Evolutionary conservation across 176 grass and related monocot genomes (phyloP).

Genomic region (Zoysia pacifica): DNA sequence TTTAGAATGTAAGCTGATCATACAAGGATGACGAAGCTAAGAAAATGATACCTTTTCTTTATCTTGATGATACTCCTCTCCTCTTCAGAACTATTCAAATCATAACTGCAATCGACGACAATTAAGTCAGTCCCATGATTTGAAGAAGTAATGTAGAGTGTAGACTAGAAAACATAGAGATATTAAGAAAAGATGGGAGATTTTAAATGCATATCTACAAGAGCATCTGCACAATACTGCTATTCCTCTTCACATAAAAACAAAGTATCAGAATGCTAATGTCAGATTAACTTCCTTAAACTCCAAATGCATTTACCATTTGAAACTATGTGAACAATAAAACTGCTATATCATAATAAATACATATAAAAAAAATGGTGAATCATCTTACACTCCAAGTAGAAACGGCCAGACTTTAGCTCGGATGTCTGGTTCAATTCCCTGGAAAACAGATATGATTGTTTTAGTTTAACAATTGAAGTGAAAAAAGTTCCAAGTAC

Average conservation of each 20-base stretch:
- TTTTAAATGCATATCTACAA: neutral
- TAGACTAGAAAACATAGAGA: conserved; percentile 11
- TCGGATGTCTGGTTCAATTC: conserved; percentile 80
- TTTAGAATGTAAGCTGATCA: conserved; percentile 6
- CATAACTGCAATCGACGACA: conserved; percentile 67
- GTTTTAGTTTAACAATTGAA: conserved; percentile 32
- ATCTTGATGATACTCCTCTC: conserved; percentile 66
- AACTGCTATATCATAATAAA: conserved; percentile 15
- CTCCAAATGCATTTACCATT: conserved; percentile 14
- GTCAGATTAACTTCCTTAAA: conserved; percentile 15
- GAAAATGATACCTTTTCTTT: conserved; percentile 67
- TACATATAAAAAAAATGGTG: conserved; percentile 16
- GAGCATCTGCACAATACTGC: neutral
- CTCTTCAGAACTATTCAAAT: conserved; percentile 70
- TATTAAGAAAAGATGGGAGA: neutral
- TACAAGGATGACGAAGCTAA: conserved; percentile 12
- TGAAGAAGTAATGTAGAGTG: neutral
- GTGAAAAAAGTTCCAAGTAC: conserved; percentile 11
- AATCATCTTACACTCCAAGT: conserved; percentile 82
- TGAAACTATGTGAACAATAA: conserved; percentile 32
- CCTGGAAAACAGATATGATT: conserved; percentile 53
- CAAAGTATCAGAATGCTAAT: neutral
- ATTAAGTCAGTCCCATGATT: conserved; percentile 23
- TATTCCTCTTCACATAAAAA: conserved; percentile 23
- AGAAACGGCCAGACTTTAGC: conserved; percentile 97